Evolutionary conservation across 768 basidiomycete species (phyloP), one percentile per base, ranked within the genome.

Genomic region (Neoboletus subvelutipes): DNA sequence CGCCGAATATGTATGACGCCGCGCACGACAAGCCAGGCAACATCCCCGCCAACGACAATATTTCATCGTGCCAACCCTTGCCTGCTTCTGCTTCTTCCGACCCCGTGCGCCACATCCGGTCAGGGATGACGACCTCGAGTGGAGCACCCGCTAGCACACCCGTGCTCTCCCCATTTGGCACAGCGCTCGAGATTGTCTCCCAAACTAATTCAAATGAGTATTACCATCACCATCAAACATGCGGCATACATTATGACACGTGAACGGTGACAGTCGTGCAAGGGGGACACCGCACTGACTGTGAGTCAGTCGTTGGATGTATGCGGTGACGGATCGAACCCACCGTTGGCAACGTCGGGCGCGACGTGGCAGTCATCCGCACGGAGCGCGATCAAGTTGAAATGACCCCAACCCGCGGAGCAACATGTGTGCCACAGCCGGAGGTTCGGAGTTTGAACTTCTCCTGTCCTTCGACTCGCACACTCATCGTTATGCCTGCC

Each of bases 401-500:
- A 34, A 50, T 11, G 13, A 12, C 15, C 12, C 47, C 18, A 20
- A n/a, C 28, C 22, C 24, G 56, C 54, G n/a, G 57, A 20, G 29
- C 41, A 40, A 11, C 37, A 45, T 40, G 20, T 50, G 57, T 41
- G 71, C 71, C 70, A 71, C 70, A 60, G 56, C 54, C 50, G 57
- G 54, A 59, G 17, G 3, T 42, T 59, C 71, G 71, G 71, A 74
- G 71, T 72, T 71, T 69, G 15, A 72, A 72, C 56, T 61, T 20
- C 43, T 61, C 55, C 59, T 73, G 60, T 68, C 56, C 61, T 73
- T 52, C 64, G 58, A 64, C 64, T 64, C 37, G 60, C 55, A 47
- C 52, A 51, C 53, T 50, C 64, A 55, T 62, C 56, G 54, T 45
- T 55, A 81, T 81, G 80, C 76, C 75, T 50, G 77, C 78, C 54